phyloP scores from a whole-genome alignment of 331 rosid genomes.

The Malus hybrid region DNA sequence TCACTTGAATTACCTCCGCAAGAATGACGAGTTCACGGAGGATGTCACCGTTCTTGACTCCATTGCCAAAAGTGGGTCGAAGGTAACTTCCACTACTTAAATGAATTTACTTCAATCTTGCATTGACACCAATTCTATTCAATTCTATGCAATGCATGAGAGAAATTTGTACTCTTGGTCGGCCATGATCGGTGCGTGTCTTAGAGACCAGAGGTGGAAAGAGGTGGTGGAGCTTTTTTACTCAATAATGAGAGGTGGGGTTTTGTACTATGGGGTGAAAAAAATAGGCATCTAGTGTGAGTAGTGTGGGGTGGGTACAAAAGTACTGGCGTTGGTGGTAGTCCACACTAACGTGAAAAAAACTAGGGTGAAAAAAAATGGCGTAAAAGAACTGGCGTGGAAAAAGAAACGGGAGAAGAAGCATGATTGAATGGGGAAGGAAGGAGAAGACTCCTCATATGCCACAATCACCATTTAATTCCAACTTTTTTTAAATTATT shows the following conservation, averaged over 20 bases:
- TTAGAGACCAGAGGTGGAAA: slow-evolving; percentile 53
- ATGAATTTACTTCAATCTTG: slow-evolving; percentile 64
- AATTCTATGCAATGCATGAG: slow-evolving; percentile 61
- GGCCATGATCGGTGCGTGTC: slow-evolving; percentile 84
- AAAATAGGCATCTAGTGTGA: too few species aligned
- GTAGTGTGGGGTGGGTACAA: too few species aligned
- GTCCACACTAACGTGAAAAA: too few species aligned
- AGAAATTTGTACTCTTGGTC: slow-evolving; percentile 93
- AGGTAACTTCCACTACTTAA: slow-evolving; percentile 45
- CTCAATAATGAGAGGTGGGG: slow-evolving; percentile 52
- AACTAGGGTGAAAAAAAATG: too few species aligned
- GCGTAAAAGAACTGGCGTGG: too few species aligned
- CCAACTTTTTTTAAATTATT: too few species aligned
- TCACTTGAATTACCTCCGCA: slow-evolving; percentile 48
- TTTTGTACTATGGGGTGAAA: background rate
- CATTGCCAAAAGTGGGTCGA: slow-evolving; percentile 49
- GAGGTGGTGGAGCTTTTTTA: slow-evolving; percentile 62
- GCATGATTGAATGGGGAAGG: too few species aligned
- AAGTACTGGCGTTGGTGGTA: too few species aligned
- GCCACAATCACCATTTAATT: too few species aligned
- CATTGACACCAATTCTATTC: slow-evolving; percentile 50
- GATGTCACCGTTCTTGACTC: slow-evolving; percentile 54
- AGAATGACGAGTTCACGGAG: slow-evolving; percentile 45
- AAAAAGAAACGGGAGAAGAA: too few species aligned
- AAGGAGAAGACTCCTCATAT: too few species aligned